These are phyloP conservation scores for Grosmannia penicillata DNA, from an alignment of 2,329 filamentous ascomycete genomes.

Conservation along the genomic window DNA sequence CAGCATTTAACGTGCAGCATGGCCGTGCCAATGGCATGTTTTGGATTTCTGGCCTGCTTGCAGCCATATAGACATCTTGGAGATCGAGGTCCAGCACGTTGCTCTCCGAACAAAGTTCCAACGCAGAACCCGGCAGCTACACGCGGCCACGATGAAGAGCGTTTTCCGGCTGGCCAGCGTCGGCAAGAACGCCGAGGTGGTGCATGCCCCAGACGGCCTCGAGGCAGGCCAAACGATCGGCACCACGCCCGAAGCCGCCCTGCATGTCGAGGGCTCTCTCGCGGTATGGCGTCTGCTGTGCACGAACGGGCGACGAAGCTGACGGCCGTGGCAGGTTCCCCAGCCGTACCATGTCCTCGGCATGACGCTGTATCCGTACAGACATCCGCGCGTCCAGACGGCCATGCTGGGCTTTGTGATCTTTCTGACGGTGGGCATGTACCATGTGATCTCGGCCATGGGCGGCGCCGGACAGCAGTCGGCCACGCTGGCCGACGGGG, in stretches of 20 bases:
- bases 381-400: neutral
- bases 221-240: neutral
- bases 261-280: neutral
- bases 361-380: neutral
- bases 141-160: neutral
- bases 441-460: neutral
- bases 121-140: neutral
- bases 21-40: neutral
- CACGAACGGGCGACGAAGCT: neutral
- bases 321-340: neutral
- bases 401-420: constrained; percentile 1
- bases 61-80: neutral
- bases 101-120: neutral
- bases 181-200: neutral
- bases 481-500: neutral
- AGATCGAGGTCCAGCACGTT: neutral
- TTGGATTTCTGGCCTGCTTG: too few species aligned
- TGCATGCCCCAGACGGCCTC: neutral
- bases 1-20: neutral
- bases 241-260: neutral
- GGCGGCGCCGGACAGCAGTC: constrained; percentile 1
- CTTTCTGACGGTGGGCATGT: constrained; percentile 1
- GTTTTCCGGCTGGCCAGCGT: neutral
- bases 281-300: neutral
- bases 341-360: neutral